Base-by-base conservation (phyloP, 306 rosid species). In the Inga oerstediana region DNA sequence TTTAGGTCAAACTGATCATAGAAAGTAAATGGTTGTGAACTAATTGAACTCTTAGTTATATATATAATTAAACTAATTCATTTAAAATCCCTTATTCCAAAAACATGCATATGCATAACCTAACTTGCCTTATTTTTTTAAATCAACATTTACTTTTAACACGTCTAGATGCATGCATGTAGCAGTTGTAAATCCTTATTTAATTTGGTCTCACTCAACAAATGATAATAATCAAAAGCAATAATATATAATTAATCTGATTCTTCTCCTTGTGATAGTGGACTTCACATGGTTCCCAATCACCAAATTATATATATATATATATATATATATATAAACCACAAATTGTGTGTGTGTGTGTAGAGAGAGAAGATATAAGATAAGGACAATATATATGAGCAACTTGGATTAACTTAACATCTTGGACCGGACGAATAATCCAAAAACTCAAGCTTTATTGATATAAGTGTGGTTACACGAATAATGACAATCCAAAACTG, bases 361-460 rank as follows among this genome's bases (percentile, higher is more conserved):
- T 48, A 54, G 27, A n/a, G 62, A 56, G 27, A 56, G 64, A 56
- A 14, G 39, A 15, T 45, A 45, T 72, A 30, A 73, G 75, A 48
- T 71, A 71, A 51, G 62, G 61, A 73, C 77, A 73, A 73, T 14
- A 14, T 27, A 73, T 14, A 73, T 27, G 24, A 14, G 8, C 61
- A 73, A 73, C 59, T 72, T 72, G 76, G 59, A 73, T 73, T 73
- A 46, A 34, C 7, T 73, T 73, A 73, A 24, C 27, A 16, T 46
- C 43, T 73, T 48, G 9, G 12, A 48, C 15, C 24, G 48, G 52
- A 54, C 8, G 3, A 48, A 46, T 48, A 71, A 71, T 71, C 10
- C 39, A 46, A 72, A 16, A 72, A 6, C 61, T 45, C 13, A 24
- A 46, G 10, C 49, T 46, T 27, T 72, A 45, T 45, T 27, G 0